Evolutionary conservation across 805 yeast species (phyloP).

Genomic region (Candida ulmi): DNA sequence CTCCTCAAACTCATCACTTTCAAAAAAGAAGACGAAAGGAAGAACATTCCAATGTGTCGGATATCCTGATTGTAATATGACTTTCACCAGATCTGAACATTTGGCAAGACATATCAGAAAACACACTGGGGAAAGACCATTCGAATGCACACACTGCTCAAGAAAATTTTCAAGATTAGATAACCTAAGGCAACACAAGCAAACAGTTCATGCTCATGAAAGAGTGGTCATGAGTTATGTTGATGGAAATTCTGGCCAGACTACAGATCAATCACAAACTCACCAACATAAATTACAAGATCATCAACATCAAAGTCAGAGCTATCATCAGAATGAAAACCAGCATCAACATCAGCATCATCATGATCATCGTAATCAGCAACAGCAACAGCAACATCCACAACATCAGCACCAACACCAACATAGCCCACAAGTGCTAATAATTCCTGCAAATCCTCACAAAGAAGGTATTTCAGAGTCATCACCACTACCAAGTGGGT

Average conservation of each 20-base stretch:
- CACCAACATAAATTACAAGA: neutral
- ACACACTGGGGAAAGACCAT: slow-evolving; percentile 94
- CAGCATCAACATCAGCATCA: slow-evolving; percentile 1
- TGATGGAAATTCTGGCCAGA: neutral
- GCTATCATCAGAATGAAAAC: neutral
- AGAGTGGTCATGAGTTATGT: slow-evolving; percentile 1
- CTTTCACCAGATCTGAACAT: slow-evolving; percentile 88
- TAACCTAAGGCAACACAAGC: slow-evolving; percentile 86
- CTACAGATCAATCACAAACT: neutral
- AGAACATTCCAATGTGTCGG: slow-evolving; percentile 81
- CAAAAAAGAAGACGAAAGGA: slow-evolving; percentile 44
- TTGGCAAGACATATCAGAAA: slow-evolving; percentile 87
- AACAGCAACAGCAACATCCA: slow-evolving; percentile 4
- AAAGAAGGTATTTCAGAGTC: neutral
- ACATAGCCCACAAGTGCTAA: slow-evolving; percentile 1
- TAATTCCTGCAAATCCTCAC: neutral
- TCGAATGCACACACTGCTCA: slow-evolving; percentile 76
- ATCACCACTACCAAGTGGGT: slow-evolving; percentile 1
- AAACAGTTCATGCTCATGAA: slow-evolving; percentile 62
- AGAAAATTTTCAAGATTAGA: slow-evolving; percentile 80
- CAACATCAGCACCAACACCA: slow-evolving; percentile 1
- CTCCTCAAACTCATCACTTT: neutral
- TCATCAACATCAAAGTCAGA: neutral
- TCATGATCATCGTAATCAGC: slow-evolving; percentile 2
- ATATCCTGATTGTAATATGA: slow-evolving; percentile 80